Base-by-base conservation (phyloP, 176 grass and related monocot genomes). In the Oryza punctata region DNA sequence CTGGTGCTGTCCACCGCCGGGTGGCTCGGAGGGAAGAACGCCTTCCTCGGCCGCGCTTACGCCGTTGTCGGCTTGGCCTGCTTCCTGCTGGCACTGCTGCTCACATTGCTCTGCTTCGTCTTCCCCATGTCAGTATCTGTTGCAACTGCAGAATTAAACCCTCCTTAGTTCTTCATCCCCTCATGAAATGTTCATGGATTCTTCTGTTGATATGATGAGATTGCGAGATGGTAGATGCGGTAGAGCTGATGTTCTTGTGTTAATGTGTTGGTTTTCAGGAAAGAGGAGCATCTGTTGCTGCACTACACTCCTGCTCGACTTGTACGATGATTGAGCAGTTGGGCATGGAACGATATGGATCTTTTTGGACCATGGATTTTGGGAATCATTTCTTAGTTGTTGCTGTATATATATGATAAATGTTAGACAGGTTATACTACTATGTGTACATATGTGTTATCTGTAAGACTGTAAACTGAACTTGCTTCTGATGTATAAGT, bases 21-120 rank as follows among this genome's bases (percentile, higher is more conserved):
- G 30, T 52, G 80, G 87, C 87, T 94, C 30, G 93, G 93, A 10
- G 93, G 90, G 14, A 88, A 85, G 80, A 94, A 90, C 80, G 14
- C 67, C 8, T 94, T 94, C 82, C 85, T 94, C 5, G 93, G 93
- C 26, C 79, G 54, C 9, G 90, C 85, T 7, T 94, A 94, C 49
- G 74, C 88, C 0, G n/a, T 87, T 9, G 46, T 89, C 64, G 93
- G 93, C 71, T 63, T 89, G 33, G 50, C 83, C 26, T 92, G 87
- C 87, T 85, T 90, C 29, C 61, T 89, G 25, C 75, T 94, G 46
- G 87, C 87, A 30, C 35, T 69, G 19, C 24, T 88, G 4, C 88
- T 92, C 54, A 83, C 93, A 7, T 15, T 90, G 65, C 29, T 92
- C 71, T 84, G 65, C 70, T 59, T 92, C 59, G 47, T 81, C 32